phyloP scores from a whole-genome alignment of 2,329 filamentous ascomycete species.

The Beauveria caledonica region DNA sequence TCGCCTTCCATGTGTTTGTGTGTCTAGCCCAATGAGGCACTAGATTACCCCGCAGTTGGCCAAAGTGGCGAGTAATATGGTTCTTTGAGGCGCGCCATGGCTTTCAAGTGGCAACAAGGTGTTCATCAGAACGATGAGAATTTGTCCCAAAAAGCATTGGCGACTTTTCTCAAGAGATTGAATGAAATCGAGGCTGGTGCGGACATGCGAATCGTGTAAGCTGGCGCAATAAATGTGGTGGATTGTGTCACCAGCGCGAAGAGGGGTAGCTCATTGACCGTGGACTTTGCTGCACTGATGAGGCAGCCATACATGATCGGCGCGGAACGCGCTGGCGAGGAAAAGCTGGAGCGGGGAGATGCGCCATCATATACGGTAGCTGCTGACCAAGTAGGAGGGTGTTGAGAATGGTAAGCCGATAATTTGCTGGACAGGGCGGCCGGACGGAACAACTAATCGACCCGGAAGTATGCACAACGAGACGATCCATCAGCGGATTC shows the following conservation, averaged over 20 bases:
- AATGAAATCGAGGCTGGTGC: too few species aligned
- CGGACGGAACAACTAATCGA: slow-evolving; percentile 2
- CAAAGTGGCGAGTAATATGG: background rate
- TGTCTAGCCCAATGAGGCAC: background rate
- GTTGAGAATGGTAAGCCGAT: background rate
- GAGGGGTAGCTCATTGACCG: background rate
- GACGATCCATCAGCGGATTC: background rate
- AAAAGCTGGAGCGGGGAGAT: background rate
- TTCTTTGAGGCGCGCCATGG: background rate
- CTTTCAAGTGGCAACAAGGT: background rate
- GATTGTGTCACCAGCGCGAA: background rate
- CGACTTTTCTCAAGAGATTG: background rate
- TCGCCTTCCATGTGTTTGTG: background rate
- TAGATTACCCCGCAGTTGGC: slow-evolving; percentile 4
- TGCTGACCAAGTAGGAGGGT: background rate
- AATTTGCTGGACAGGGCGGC: background rate
- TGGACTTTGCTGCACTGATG: background rate
- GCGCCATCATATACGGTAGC: background rate
- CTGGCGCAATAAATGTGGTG: background rate
- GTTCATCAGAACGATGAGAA: background rate
- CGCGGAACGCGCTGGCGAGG: background rate
- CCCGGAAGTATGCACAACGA: background rate
- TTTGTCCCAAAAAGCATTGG: background rate
- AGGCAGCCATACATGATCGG: background rate
- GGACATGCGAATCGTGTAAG: background rate